Base-by-base conservation (phyloP, 2,329 filamentous ascomycete species). In the Alternaria brassicae region DNA sequence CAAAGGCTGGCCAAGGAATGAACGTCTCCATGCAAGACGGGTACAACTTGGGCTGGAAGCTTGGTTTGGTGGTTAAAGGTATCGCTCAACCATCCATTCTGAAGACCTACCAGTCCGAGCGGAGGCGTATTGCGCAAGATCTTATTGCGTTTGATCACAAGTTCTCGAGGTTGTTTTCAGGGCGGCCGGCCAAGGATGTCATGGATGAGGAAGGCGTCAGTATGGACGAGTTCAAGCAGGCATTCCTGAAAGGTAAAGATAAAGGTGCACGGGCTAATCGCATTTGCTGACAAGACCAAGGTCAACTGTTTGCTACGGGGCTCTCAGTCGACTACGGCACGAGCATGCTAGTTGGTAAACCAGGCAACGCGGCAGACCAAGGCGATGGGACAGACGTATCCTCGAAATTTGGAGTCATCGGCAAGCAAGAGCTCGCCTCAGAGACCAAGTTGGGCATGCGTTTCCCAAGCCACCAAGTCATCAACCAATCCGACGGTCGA, bases 1-100 rank as follows among this genome's bases (percentile, higher is more conserved):
- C 87, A 19, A 90, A 90, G 69, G 88, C 86, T 0, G 88, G 88
- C 2, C 88, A 90, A 69, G 89, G 89, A 12, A 91, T 91, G 88
- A 91, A 91, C 65, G 85, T 90, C 2, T 85, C 82, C 28, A 89
- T 91, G 85, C 88, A 90, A 66, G 89, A 91, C 71, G 77, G 81
- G 4, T 86, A 81, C 73, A 87, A 87, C 63, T 77, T 87, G 0
- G 84, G 82, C 27, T 87, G 85, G 85, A 87, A 87, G 68, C 72
- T 87, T 2, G 81, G 79, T 0, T 70, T 80, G 27, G 84, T 85
- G 0, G 72, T 85, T 21, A 82, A 80, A 27, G 79, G 80, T 5
- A 61, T 77, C 9, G 72, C 77, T 1, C 65, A 78, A 8, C 75
- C 76, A 0, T 70, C 72, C 0, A 78, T 86, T 15, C 74, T 86